Conservation (phyloP, 176 grass and related monocot species). For the Saccharum spontaneum region DNA sequence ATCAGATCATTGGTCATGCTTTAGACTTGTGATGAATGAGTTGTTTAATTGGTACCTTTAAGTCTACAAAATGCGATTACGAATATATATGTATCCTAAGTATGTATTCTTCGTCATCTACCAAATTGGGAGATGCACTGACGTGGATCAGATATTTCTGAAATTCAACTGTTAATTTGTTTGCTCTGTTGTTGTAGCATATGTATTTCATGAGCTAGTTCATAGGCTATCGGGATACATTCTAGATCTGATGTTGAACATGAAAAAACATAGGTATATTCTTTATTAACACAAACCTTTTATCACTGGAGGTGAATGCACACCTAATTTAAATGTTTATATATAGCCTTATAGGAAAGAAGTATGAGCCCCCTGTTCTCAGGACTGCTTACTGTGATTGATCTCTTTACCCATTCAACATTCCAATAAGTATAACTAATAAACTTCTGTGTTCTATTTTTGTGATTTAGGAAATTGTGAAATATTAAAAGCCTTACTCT, state of each 20-base stretch:
- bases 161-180: background rate
- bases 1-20: background rate
- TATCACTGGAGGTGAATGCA: background rate
- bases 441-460: background rate
- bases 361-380: background rate
- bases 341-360: background rate
- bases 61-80: background rate
- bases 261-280: background rate
- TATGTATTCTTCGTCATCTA: background rate
- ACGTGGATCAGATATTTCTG: background rate
- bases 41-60: background rate
- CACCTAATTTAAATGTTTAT: background rate
- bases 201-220: background rate
- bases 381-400: background rate
- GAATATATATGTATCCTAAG: background rate
- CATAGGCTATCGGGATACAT: background rate
- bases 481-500: slow-evolving; percentile 36
- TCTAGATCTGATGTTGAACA: background rate
- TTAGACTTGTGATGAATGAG: background rate
- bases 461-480: slow-evolving; percentile 27
- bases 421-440: background rate
- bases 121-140: background rate
- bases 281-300: background rate
- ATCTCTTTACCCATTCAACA: background rate
- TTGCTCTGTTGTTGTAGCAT: background rate